phyloP scores from a whole-genome alignment of 2,329 filamentous ascomycete species.

The Coleophoma cylindrospora region DNA sequence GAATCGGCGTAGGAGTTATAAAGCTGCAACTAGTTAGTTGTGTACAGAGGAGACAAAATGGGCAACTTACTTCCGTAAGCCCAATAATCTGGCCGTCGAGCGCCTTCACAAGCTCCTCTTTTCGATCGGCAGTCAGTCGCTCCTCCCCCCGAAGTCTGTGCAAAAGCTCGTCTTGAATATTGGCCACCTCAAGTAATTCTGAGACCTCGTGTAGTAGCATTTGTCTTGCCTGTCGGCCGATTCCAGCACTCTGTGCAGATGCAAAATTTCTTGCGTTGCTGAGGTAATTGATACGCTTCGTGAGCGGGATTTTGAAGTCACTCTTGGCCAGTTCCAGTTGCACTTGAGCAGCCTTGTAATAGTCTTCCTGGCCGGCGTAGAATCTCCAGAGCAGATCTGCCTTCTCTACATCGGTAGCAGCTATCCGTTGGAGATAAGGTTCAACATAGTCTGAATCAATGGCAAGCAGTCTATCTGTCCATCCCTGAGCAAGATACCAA shows the following conservation, averaged over 20 bases:
- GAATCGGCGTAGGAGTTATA: conserved; percentile 90
- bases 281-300: conserved; percentile 82
- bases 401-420: conserved; percentile 65
- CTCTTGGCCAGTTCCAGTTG: conserved; percentile 81
- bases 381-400: conserved; percentile 92
- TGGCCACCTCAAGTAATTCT: conserved; percentile 84
- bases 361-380: conserved; percentile 78
- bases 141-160: conserved; percentile 70
- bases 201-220: conserved; percentile 78
- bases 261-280: conserved; percentile 90
- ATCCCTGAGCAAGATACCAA: conserved; percentile 86
- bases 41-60: not conserved
- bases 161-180: conserved; percentile 89
- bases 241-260: conserved; percentile 71
- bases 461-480: conserved; percentile 78
- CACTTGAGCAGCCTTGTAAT: conserved; percentile 81
- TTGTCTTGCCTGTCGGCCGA: conserved; percentile 77
- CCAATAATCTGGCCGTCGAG: conserved; percentile 76
- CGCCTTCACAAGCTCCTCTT: conserved; percentile 56
- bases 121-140: conserved; percentile 60
- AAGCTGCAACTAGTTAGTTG: conserved; percentile 47
- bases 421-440: conserved; percentile 76
- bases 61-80: conserved; percentile 64
- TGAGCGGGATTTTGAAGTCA: conserved; percentile 73
- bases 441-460: conserved; percentile 83